Conservation (phyloP, 2,329 filamentous ascomycete genomes). For the Fusarium odoratissimum region DNA sequence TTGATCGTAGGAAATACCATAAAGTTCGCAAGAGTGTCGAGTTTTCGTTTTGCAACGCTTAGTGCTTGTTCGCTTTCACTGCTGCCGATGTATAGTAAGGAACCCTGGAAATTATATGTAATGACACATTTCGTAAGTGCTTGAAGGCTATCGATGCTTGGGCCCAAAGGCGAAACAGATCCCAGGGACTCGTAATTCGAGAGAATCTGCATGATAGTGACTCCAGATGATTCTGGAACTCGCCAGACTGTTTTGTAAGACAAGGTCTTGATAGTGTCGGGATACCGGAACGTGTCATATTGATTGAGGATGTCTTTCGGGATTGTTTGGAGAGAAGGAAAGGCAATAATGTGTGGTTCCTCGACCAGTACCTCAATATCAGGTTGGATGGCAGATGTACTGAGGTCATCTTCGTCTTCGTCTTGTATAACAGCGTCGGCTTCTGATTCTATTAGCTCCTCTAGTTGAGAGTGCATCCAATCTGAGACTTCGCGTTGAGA, state of each 20-base stretch:
- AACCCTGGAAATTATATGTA: constrained; percentile 44
- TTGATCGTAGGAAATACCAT: constrained; percentile 15
- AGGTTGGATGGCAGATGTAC: neutral
- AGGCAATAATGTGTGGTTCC: constrained; percentile 40
- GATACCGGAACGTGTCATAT: constrained; percentile 42
- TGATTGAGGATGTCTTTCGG: neutral
- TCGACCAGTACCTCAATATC: constrained; percentile 38
- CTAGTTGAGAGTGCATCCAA: constrained; percentile 38
- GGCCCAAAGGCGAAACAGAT: neutral
- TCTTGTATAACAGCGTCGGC: constrained; percentile 18
- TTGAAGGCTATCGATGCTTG: constrained; percentile 25
- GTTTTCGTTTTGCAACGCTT: constrained; percentile 26
- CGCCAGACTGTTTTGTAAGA: constrained; percentile 43
- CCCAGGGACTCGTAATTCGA: constrained; percentile 31
- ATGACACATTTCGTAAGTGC: constrained; percentile 35
- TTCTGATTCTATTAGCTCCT: constrained; percentile 36
- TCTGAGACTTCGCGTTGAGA: constrained; percentile 26
- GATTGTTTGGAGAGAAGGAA: constrained; percentile 24
- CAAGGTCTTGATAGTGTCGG: constrained; percentile 26
- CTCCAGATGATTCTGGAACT: constrained; percentile 30
- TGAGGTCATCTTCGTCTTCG: neutral
- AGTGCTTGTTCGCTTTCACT: constrained; percentile 10
- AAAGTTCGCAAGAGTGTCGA: constrained; percentile 35
- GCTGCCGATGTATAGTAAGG: constrained; percentile 47
- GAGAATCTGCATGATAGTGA: constrained; percentile 27